Evolutionary conservation across 306 rosid genomes (phyloP).

Genomic region (Gillenia trifoliata): DNA sequence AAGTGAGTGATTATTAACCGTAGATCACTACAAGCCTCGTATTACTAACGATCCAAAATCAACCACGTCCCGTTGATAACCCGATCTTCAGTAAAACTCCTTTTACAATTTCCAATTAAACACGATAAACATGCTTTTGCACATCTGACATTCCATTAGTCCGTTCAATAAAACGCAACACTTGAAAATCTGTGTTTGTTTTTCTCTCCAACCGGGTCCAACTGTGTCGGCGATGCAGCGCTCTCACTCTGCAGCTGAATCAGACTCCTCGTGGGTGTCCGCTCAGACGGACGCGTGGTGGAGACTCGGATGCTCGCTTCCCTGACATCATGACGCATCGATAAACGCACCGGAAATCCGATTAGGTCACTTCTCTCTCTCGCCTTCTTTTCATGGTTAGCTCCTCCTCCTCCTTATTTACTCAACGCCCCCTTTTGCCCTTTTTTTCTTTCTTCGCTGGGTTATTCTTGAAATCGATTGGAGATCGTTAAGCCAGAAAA

Average conservation of each 20-base stretch:
- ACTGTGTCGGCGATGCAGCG: background rate
- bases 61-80: too few species aligned
- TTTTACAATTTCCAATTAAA: background rate
- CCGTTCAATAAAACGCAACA: background rate
- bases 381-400: slow-evolving; percentile 11
- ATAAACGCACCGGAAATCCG: background rate
- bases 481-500: background rate
- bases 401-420: background rate
- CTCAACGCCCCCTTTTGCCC: background rate
- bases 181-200: background rate
- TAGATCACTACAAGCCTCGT: too few species aligned
- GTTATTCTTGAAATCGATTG: background rate
- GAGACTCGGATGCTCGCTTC: background rate
- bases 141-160: background rate
- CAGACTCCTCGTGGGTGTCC: background rate
- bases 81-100: background rate
- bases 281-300: background rate
- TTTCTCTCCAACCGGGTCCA: background rate
- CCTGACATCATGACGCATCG: background rate
- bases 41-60: too few species aligned
- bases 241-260: background rate
- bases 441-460: background rate
- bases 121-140: background rate
- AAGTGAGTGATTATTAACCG: too few species aligned
- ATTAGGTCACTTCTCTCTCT: background rate